A percentile compares a stretch with the other conserved stretches of the same genome.
Evolutionary conservation across 225 moss, liverwort and hornwort genomes (phyloP).

Genomic region (Polytrichum formosum): DNA sequence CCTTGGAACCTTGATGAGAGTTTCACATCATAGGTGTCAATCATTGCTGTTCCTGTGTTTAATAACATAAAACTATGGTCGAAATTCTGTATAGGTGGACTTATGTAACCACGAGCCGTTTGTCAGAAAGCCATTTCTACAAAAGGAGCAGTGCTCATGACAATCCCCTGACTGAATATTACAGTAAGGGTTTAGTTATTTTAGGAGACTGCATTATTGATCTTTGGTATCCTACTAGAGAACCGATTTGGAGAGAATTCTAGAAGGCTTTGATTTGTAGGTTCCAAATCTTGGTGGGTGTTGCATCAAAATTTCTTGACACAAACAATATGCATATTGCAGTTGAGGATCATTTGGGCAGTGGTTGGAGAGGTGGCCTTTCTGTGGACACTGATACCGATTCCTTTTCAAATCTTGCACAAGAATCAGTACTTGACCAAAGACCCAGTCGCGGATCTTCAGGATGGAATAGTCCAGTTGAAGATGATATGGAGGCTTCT

Average conservation of each 20-base stretch:
- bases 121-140: no score
- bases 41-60: no score
- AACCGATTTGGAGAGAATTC: no score
- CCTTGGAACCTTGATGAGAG: no score
- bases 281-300: slow-evolving; percentile 18
- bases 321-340: slow-evolving; percentile 16
- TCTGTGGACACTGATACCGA: slow-evolving; percentile 46
- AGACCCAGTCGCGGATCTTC: slow-evolving; percentile 62
- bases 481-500: slow-evolving; percentile 61
- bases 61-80: no score
- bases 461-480: slow-evolving; percentile 70
- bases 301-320: neutral
- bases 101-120: no score
- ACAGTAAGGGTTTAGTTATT: no score
- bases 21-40: no score
- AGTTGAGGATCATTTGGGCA: slow-evolving; percentile 31
- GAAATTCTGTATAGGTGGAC: no score
- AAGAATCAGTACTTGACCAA: slow-evolving; percentile 59
- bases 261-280: slow-evolving; percentile 29
- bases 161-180: neutral
- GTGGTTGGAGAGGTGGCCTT: slow-evolving; percentile 47
- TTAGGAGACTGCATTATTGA: no score
- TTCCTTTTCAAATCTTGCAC: slow-evolving; percentile 41
- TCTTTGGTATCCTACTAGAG: no score
- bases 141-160: no score